phyloP scores from a whole-genome alignment of 495 filamentous ascomycete species.

The Penicillium canariense region DNA sequence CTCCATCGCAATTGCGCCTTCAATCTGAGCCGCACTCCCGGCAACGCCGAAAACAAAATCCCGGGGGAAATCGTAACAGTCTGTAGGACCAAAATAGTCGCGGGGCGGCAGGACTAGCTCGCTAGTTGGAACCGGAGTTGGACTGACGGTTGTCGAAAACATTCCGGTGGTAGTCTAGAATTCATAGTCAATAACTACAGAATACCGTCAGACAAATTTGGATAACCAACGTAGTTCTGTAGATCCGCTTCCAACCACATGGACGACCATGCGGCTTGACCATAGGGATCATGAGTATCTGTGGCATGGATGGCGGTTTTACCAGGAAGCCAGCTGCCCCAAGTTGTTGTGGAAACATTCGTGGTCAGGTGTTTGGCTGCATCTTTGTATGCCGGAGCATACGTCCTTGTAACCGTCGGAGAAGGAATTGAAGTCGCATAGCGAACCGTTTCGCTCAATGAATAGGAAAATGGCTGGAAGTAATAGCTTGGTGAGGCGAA shows the following conservation, averaged over 20 bases:
- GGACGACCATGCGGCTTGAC: conserved; percentile 36
- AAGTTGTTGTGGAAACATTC: conserved; percentile 24
- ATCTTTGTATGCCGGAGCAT: conserved; percentile 21
- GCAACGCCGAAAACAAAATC: conserved; percentile 54
- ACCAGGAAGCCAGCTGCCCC: conserved; percentile 33
- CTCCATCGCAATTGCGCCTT: conserved; percentile 45
- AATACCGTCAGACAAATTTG: background rate
- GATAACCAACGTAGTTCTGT: conserved; percentile 24
- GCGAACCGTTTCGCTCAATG: conserved; percentile 25
- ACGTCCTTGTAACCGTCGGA: conserved; percentile 23
- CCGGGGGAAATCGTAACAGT: conserved; percentile 35
- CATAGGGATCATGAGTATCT: conserved; percentile 29
- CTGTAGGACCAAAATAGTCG: conserved; percentile 29
- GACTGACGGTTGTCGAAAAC: conserved; percentile 34
- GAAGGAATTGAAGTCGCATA: conserved; percentile 28
- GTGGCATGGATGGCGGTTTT: conserved; percentile 26
- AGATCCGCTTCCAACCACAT: conserved; percentile 31
- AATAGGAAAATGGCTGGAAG: conserved; percentile 27
- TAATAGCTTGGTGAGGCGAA: conserved; percentile 16
- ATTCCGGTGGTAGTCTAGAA: conserved; percentile 25
- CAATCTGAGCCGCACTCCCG: conserved; percentile 49
- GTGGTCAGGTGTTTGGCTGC: conserved; percentile 18
- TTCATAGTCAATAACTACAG: background rate
- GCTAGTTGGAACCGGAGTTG: conserved; percentile 33
- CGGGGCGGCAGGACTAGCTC: conserved; percentile 36